Evolutionary conservation across 306 rosid genomes (phyloP), one percentile per base, ranked within the genome.

Genomic region (Ziziphus jujuba): DNA sequence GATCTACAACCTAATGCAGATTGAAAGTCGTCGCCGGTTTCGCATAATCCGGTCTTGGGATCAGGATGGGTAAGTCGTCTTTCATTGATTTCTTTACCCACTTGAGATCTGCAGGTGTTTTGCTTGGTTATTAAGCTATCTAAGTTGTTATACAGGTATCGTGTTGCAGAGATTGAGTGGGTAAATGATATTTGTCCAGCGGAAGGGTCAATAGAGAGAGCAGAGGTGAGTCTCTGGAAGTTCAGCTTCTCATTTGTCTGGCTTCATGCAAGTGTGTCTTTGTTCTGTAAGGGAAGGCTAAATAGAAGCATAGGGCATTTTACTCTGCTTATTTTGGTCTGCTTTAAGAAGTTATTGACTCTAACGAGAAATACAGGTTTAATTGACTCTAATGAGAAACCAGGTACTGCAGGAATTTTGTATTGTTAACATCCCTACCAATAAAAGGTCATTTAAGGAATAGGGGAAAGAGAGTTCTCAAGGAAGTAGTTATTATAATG

Each of bases 121-220:
- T 58, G 56, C 31, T 45, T 59, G 20, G 25, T 76, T 59, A 59
- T 75, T 63, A 19, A 31, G 56, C 47, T 59, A 55, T 72, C 63
- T 75, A 34, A 38, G 66, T 77, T 65, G 71, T 72, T 60, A 33
- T 73, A 51, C 89, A 93, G 99, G 58, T 93, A 93, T 74, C 96
- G 99, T 59, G 90, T 93, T 77, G 97, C 96, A 54, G 90, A 93
- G 81, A 84, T 90, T 69, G 96, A 93, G 80, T 93, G 97, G 97
- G 73, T 84, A 54, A 83, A 84, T 14, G 99, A 93, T 75, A 71
- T 75, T 59, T 69, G 24, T 75, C 90, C 92, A 11, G 69, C 81
- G 7, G 90, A 85, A 80, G 97, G 97, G 67, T 69, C 95, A 65
- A 63, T n/a, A 67, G 97, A 88, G 69, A 89, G 83, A 82, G 77